phyloP scores from a whole-genome alignment of 2,329 filamentous ascomycete species.

The Metarhizium anisopliae region DNA sequence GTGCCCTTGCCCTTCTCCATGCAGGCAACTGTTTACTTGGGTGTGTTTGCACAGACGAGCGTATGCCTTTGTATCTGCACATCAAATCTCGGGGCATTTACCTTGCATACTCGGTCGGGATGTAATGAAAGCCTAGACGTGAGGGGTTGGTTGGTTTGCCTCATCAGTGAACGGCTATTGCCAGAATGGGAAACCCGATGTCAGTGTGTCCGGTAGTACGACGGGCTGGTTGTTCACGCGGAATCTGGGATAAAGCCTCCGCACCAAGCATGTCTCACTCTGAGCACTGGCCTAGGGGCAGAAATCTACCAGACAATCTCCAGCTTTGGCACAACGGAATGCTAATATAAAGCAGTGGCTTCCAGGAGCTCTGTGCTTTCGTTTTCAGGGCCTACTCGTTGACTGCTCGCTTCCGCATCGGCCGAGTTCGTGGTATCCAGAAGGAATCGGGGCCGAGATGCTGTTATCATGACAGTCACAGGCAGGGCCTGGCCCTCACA shows the following conservation, averaged over 20 bases:
- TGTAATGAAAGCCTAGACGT: not conserved
- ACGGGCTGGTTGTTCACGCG: not conserved
- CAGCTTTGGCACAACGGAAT: not conserved
- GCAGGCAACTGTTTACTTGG: conserved; percentile 3
- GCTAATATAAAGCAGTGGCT: not conserved
- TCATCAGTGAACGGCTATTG: not conserved
- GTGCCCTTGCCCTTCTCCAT: not conserved
- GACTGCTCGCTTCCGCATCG: not conserved
- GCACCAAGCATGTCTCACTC: not conserved
- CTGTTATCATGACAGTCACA: not conserved
- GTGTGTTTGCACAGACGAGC: too few species aligned
- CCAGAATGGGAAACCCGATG: conserved; percentile 4
- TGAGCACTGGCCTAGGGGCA: not conserved
- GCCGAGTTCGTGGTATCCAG: not conserved
- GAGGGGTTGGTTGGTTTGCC: not conserved
- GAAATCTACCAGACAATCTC: not conserved
- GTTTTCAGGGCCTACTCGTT: not conserved
- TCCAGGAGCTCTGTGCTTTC: not conserved
- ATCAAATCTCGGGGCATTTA: conserved; percentile 1
- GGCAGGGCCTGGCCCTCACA: not conserved
- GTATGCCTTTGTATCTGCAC: not conserved
- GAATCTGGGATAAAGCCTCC: not conserved
- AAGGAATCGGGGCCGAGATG: not conserved
- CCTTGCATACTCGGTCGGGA: not conserved
- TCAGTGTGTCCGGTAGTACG: not conserved